These are phyloP conservation scores for Pleurotus sapidus DNA, from an alignment of 768 basidiomycete species.

Conservation along the genomic window DNA sequence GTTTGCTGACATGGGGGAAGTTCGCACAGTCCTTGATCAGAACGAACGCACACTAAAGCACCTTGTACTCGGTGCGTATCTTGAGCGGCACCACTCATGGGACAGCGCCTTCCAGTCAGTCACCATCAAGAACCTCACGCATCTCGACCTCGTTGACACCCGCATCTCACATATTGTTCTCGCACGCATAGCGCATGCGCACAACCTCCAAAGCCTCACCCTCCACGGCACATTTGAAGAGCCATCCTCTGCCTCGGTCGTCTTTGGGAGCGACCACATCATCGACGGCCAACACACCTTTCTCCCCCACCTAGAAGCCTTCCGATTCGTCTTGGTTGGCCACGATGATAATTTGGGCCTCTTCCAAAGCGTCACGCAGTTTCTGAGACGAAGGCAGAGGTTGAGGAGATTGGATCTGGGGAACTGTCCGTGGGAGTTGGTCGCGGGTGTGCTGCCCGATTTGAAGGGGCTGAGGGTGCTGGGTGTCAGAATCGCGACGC, in stretches of 20 bases:
- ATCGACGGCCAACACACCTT: slow-evolving; percentile 57
- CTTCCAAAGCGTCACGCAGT: slow-evolving; percentile 53
- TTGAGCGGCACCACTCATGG: slow-evolving; percentile 63
- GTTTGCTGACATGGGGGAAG: slow-evolving; percentile 67
- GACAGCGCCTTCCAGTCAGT: slow-evolving; percentile 61
- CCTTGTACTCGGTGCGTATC: slow-evolving; percentile 68
- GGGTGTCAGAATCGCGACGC: slow-evolving; percentile 52
- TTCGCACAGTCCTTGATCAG: slow-evolving; percentile 59
- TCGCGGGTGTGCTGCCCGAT: slow-evolving; percentile 46
- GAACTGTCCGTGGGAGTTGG: slow-evolving; percentile 64
- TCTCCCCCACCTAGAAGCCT: slow-evolving; percentile 58
- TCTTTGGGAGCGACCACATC: slow-evolving; percentile 62
- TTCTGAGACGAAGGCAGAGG: slow-evolving; percentile 44
- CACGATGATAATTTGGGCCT: slow-evolving; percentile 54
- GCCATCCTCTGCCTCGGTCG: slow-evolving; percentile 50
- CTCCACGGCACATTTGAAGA: slow-evolving; percentile 67
- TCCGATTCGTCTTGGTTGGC: slow-evolving; percentile 62
- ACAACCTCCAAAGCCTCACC: slow-evolving; percentile 58
- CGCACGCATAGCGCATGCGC: slow-evolving; percentile 59
- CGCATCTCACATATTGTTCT: slow-evolving; percentile 64
- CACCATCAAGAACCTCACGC: slow-evolving; percentile 64
- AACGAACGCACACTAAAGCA: slow-evolving; percentile 57
- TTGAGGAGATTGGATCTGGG: slow-evolving; percentile 61
- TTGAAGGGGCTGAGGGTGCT: slow-evolving; percentile 52
- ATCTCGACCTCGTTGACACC: slow-evolving; percentile 69